Percentiles rank a stretch among this genome's conserved stretches.
phyloP scores from a whole-genome alignment of 1,284 basidiomycete genomes.

The Gymnopus androsaceus region DNA sequence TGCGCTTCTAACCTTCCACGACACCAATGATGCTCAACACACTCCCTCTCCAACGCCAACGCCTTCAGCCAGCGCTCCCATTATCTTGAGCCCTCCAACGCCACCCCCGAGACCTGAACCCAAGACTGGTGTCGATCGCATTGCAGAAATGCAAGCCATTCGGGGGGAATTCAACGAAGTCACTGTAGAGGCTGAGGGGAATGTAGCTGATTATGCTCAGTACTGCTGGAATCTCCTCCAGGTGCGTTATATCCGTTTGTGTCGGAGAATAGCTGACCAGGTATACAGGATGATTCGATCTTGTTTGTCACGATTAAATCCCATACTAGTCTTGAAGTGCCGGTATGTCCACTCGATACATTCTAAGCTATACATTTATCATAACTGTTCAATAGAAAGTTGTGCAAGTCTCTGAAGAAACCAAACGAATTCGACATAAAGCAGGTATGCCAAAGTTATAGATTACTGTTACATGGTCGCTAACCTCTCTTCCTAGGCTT shows the following conservation, averaged over 20 bases:
- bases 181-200: constrained; percentile 65
- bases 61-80: background rate
- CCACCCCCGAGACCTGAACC: constrained; percentile 59
- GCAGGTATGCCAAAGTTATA: constrained; percentile 45
- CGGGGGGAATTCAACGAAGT: constrained; percentile 75
- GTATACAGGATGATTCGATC: constrained; percentile 70
- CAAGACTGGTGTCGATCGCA: constrained; percentile 62
- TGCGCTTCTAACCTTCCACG: constrained; percentile 74
- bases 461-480: background rate
- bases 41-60: background rate
- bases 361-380: too few species aligned
- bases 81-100: constrained; percentile 24
- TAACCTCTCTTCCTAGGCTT: constrained; percentile 37
- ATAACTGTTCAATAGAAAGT: too few species aligned
- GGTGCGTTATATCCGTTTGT: constrained; percentile 36
- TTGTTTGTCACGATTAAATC: constrained; percentile 75
- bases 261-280: background rate
- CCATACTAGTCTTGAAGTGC: constrained; percentile 62
- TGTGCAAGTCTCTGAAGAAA: constrained; percentile 76
- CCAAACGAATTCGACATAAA: constrained; percentile 73
- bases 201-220: constrained; percentile 64
- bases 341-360: too few species aligned
- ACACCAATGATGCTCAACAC: constrained; percentile 63
- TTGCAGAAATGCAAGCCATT: constrained; percentile 66
- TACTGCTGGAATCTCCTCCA: constrained; percentile 67